These are phyloP conservation scores for Picea glauca DNA, from an alignment of 75 land plant genomes.

Conservation along the genomic window DNA sequence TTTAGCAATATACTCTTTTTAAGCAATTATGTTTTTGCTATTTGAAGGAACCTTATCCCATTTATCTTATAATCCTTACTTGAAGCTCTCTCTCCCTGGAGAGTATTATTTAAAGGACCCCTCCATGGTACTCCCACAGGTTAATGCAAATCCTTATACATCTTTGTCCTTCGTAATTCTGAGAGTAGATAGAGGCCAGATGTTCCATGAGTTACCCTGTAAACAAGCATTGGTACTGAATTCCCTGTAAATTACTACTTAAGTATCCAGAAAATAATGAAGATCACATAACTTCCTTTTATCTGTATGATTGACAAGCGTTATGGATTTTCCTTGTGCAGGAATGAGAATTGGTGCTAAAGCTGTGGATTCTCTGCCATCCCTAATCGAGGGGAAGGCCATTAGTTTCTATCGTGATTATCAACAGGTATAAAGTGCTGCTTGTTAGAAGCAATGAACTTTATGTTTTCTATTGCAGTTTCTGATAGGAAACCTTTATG, in stretches of 20 bases:
- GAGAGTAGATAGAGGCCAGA: background rate
- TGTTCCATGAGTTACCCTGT: background rate
- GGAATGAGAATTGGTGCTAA: conserved; percentile 53
- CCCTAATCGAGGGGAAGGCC: conserved; percentile 26
- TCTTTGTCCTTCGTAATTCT: background rate
- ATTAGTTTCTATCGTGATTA: conserved; percentile 39
- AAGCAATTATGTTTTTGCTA: background rate
- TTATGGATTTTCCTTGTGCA: conserved; percentile 1
- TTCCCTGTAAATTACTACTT: too few species aligned
- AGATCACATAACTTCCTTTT: background rate
- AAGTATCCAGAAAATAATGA: too few species aligned
- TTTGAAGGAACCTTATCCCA: background rate
- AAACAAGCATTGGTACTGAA: too few species aligned
- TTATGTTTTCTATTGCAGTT: too few species aligned
- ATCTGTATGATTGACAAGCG: background rate
- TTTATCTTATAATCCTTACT: background rate
- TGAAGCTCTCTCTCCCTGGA: background rate
- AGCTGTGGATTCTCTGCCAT: conserved; percentile 32
- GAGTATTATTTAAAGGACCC: background rate
- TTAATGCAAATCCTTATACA: background rate
- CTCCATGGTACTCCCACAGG: background rate
- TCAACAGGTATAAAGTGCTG: conserved; percentile 22
- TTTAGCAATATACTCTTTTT: background rate
- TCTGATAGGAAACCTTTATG: background rate
- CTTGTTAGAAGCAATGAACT: background rate